Conservation (phyloP, 202 grass and related monocot species). For the Bolboschoenoplectus hybrid region DNA sequence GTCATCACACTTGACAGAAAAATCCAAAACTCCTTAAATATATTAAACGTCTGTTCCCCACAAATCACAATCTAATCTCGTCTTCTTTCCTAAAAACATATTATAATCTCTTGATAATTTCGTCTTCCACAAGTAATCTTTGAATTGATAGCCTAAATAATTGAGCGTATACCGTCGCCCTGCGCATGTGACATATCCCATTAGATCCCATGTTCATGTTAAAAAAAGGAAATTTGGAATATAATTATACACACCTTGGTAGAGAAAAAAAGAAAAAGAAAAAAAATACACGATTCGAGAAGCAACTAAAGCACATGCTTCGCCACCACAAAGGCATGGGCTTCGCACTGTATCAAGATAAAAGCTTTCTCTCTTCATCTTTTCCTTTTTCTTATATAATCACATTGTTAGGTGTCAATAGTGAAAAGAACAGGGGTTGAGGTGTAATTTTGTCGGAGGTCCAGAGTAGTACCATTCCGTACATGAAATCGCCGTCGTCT, state of each 20-base stretch:
- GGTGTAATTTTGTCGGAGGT: not conserved
- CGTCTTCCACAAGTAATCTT: not conserved
- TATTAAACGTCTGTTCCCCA: not conserved
- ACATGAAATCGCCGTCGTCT: constrained; percentile 14
- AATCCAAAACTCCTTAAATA: not conserved
- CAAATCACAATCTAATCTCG: not conserved
- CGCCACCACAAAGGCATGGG: not conserved
- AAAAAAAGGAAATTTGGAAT: not conserved
- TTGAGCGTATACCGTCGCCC: not conserved
- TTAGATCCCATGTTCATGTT: not conserved
- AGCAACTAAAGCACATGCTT: constrained; percentile 1
- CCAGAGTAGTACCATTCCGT: constrained; percentile 20
- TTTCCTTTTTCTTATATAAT: not conserved
- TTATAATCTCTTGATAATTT: not conserved
- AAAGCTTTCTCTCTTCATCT: not conserved
- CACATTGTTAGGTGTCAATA: not conserved
- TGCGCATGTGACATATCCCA: not conserved
- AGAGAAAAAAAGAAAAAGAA: not conserved
- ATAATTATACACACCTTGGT: not conserved
- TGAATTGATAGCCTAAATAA: not conserved
- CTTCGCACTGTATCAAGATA: constrained; percentile 17
- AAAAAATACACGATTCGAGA: not conserved
- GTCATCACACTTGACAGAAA: not conserved
- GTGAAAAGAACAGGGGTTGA: not conserved
- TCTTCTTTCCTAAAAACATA: not conserved